Conservation (phyloP, 2,329 filamentous ascomycete genomes). For the Scedosporium apiospermum region DNA sequence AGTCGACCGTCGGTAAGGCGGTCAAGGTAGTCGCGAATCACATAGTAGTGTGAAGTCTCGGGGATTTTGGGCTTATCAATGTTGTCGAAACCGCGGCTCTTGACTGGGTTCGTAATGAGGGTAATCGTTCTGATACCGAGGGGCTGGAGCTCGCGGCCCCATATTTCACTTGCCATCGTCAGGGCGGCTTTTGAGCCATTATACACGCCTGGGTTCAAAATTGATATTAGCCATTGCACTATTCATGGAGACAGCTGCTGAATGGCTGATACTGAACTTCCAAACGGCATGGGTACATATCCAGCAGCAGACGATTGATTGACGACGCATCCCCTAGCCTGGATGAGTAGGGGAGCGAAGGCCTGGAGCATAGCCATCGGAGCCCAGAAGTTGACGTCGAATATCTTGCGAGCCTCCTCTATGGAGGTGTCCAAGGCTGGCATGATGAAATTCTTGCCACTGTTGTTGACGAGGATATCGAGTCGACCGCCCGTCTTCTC, state of each 20-base stretch:
- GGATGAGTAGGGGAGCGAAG: constrained; percentile 20
- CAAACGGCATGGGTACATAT: neutral
- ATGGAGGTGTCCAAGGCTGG: constrained; percentile 20
- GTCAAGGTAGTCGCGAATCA: constrained; percentile 9
- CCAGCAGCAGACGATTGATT: constrained; percentile 8
- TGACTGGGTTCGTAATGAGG: constrained; percentile 15
- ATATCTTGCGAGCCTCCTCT: constrained; percentile 22
- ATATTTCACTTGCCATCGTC: constrained; percentile 14
- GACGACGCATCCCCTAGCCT: constrained; percentile 16
- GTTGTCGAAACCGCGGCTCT: constrained; percentile 12
- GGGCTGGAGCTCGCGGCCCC: constrained; percentile 17
- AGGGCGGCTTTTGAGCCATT: constrained; percentile 18
- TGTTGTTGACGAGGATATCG: constrained; percentile 16
- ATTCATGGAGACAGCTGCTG: neutral
- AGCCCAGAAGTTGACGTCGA: constrained; percentile 33
- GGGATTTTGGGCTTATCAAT: constrained; percentile 8
- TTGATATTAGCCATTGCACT: neutral
- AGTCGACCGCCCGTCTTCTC: constrained; percentile 11
- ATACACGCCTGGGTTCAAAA: constrained; percentile 12
- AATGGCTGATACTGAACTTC: neutral
- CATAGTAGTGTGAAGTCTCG: constrained; percentile 12
- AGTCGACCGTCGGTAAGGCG: constrained; percentile 7
- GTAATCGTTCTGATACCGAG: constrained; percentile 18
- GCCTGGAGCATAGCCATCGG: constrained; percentile 25
- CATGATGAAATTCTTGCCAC: constrained; percentile 13